Evolutionary conservation across 1,284 basidiomycete species (phyloP).

Genomic region (Fomitopsis palustris): DNA sequence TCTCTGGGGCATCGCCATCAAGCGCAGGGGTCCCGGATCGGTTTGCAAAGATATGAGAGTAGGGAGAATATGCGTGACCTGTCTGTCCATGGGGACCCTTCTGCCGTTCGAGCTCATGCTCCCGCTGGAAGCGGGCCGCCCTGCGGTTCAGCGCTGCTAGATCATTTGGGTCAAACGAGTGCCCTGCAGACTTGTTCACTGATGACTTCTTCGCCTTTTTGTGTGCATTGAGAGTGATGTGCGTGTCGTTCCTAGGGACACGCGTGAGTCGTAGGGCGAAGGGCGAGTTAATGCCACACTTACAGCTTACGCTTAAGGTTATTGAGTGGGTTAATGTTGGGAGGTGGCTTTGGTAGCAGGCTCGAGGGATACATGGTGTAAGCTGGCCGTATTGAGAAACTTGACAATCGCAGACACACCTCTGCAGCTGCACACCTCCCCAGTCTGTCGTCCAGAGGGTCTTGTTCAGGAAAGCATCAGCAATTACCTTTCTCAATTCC

Average conservation of each 20-base stretch:
- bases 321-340: constrained; percentile 39
- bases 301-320: constrained; percentile 71
- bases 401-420: constrained; percentile 38
- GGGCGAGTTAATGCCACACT: neutral
- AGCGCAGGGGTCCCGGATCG: constrained; percentile 45
- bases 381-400: constrained; percentile 9
- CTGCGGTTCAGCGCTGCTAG: constrained; percentile 64
- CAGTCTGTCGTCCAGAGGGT: constrained; percentile 89
- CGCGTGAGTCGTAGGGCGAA: neutral
- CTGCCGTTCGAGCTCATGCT: constrained; percentile 76
- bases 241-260: constrained; percentile 13
- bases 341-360: constrained; percentile 59
- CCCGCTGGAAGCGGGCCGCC: constrained; percentile 75
- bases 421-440: constrained; percentile 77
- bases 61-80: constrained; percentile 35
- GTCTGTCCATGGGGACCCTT: constrained; percentile 39
- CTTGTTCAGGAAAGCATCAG: constrained; percentile 74
- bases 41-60: constrained; percentile 49
- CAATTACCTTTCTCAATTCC: constrained; percentile 84
- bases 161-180: constrained; percentile 55
- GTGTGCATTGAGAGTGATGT: constrained; percentile 33
- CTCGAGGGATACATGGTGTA: constrained; percentile 37
- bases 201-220: constrained; percentile 45
- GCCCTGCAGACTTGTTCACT: constrained; percentile 33
- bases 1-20: constrained; percentile 62